Evolutionary conservation across 441 rosid genomes (phyloP).

Genomic region (Pelargonium cotyledonis): DNA sequence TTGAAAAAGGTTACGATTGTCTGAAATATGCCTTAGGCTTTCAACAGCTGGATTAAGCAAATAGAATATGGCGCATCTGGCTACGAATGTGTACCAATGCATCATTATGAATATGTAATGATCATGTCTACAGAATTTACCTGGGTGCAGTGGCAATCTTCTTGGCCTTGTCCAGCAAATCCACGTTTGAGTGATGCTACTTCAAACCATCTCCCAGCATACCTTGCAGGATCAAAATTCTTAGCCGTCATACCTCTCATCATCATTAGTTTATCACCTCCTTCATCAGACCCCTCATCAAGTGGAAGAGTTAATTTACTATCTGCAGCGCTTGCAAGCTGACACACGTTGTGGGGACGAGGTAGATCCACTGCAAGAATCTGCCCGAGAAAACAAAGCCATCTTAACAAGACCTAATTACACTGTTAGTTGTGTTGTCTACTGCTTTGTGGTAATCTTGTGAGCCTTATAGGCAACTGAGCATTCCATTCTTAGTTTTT

Average conservation of each 20-base stretch:
- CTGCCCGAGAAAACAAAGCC: conserved; percentile 26
- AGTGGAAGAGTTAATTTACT: conserved; percentile 42
- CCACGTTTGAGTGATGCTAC: conserved; percentile 93
- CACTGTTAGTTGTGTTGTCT: too few species aligned
- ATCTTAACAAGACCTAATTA: too few species aligned
- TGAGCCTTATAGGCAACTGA: too few species aligned
- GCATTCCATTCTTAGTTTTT: too few species aligned
- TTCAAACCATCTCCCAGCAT: conserved; percentile 93
- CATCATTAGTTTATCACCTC: conserved; percentile 57
- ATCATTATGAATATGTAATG: background rate
- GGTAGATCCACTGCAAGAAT: conserved; percentile 45
- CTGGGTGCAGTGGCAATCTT: conserved; percentile 95
- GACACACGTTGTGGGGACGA: conserved; percentile 39
- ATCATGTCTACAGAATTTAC: conserved; percentile 26
- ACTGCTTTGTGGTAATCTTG: background rate
- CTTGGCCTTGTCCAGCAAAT: conserved; percentile 93
- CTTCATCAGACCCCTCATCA: conserved; percentile 43
- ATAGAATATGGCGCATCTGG: too few species aligned
- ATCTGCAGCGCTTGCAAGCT: conserved; percentile 46
- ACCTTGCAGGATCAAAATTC: conserved; percentile 72
- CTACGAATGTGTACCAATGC: background rate
- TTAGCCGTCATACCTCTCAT: conserved; percentile 86
- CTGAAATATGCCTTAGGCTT: too few species aligned
- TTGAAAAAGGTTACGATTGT: too few species aligned
- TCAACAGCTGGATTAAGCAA: too few species aligned